phyloP scores from a whole-genome alignment of 2,329 filamentous ascomycete species.

The Ophiobolus disseminans region DNA sequence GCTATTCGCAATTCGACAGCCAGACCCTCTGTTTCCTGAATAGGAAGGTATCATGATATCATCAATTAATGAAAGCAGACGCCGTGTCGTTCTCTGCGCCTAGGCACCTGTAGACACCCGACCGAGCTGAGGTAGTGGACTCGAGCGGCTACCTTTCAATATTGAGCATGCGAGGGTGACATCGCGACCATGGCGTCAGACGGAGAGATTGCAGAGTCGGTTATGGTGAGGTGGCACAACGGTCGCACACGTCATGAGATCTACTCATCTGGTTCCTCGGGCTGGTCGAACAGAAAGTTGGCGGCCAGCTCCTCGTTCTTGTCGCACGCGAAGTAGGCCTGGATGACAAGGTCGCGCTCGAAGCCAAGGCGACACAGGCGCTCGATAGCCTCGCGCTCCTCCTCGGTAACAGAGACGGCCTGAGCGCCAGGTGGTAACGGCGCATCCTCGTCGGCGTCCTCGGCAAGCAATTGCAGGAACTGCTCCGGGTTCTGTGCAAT shows the following conservation, averaged over 20 bases:
- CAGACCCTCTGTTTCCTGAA: constrained; percentile 10
- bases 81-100: constrained; percentile 10
- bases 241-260: constrained; percentile 20
- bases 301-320: constrained; percentile 99
- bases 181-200: constrained; percentile 32
- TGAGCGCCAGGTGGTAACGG: constrained; percentile 87
- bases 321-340: constrained; percentile 98
- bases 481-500: constrained; percentile 93
- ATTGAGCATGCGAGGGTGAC: constrained; percentile 23
- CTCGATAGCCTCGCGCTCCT: constrained; percentile 97
- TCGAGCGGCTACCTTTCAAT: constrained; percentile 24
- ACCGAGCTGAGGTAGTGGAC: constrained; percentile 14
- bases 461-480: constrained; percentile 87
- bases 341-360: constrained; percentile 89
- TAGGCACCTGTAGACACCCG: constrained; percentile 13
- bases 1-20: constrained; percentile 13
- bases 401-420: constrained; percentile 89
- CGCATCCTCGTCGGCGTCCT: constrained; percentile 84
- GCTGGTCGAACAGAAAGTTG: constrained; percentile 98
- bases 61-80: constrained; percentile 8
- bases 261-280: constrained; percentile 76
- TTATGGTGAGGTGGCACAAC: constrained; percentile 33
- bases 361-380: constrained; percentile 93
- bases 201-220: constrained; percentile 23
- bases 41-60: constrained; percentile 26